Base-by-base conservation (phyloP, 2,329 filamentous ascomycete genomes). In the Trichoderma breve region DNA sequence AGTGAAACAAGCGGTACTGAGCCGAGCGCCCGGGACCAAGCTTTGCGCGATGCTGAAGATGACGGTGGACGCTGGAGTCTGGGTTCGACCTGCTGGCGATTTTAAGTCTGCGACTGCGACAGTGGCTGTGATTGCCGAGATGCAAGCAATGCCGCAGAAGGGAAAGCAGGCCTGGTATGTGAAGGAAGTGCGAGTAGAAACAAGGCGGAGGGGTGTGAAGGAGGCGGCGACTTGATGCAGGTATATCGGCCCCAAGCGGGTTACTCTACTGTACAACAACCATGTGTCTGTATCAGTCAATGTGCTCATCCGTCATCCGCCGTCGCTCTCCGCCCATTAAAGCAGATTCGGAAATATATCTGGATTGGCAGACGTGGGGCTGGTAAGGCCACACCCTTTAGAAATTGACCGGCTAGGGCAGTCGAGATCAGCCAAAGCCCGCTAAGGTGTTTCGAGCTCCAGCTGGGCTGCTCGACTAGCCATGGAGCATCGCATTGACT, bases 261-360 rank as follows among this genome's bases (percentile, higher is more conserved):
- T 76, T 78, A 43, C 39, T 43, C 39, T n/a, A 9, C 39, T 43
- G 39, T 43, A 78, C 79, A 75, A 70, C 79, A 77, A 74, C 78
- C 77, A 76, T 75, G 75, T 76, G 67, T 71, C 26, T 74, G 76
- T 78, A 77, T 77, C 78, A 79, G 79, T 79, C 79, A 62, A 70
- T 32, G 78, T 77, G 77, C 75, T 79, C 60, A 67, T 66, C 66
- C 60, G 78, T 79, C 78, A 78, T 81, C 81, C 81, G 82, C 80
- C 81, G 82, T 83, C 82, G 81, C 81, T 83, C 81, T 82, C 81
- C 80, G 81, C 80, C 79, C 81, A 80, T 81, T 82, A 82, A 82
- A 83, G 78, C 82, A 83, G 79, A 82, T 81, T 84, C 83, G 83
- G 83, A 82, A 84, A 83, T 84, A 85, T 84, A 82, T 82, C 81